Conservation (phyloP, 2,329 filamentous ascomycete genomes). For the Fusarium sp. region DNA sequence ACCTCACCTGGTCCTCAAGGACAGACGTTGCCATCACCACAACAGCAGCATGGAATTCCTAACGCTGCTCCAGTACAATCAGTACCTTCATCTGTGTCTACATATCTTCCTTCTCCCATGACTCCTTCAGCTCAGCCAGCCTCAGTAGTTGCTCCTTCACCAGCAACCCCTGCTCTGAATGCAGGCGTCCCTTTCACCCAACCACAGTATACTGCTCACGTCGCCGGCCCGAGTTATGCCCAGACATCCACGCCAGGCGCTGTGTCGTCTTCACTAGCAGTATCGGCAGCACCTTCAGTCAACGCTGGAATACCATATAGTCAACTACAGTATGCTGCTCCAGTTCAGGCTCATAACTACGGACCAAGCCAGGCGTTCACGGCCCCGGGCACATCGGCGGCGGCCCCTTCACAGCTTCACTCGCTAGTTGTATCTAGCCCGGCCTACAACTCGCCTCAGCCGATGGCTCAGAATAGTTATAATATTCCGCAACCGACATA, state of each 20-base stretch:
- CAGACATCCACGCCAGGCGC: slow-evolving; percentile 9
- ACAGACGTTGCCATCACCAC: slow-evolving; percentile 5
- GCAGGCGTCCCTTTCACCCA: slow-evolving; percentile 32
- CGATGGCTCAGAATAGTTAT: slow-evolving; percentile 32
- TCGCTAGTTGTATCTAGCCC: slow-evolving; percentile 11
- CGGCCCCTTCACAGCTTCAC: slow-evolving; percentile 5
- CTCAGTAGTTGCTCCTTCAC: slow-evolving; percentile 13
- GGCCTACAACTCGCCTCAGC: slow-evolving; percentile 21
- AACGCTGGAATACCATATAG: slow-evolving; percentile 32
- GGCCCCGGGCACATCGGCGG: slow-evolving; percentile 7
- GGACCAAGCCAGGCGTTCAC: slow-evolving; percentile 11
- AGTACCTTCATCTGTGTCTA: slow-evolving; percentile 18
- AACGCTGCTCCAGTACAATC: slow-evolving; percentile 29
- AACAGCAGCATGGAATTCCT: slow-evolving; percentile 25
- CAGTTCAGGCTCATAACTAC: slow-evolving; percentile 29
- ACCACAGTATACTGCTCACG: slow-evolving; percentile 40
- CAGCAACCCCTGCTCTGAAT: slow-evolving; percentile 23
- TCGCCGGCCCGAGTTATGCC: slow-evolving; percentile 27
- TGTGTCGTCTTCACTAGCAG: slow-evolving; percentile 12
- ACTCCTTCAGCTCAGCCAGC: slow-evolving; percentile 27
- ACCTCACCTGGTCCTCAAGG: slow-evolving; percentile 23
- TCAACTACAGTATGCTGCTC: slow-evolving; percentile 42
- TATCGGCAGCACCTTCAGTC: slow-evolving; percentile 12
- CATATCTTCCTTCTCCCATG: slow-evolving; percentile 30
- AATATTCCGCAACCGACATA: slow-evolving; percentile 42